Percentiles rank a stretch among this genome's conserved stretches.
Evolutionary conservation across 2,329 filamentous ascomycete species (phyloP).

Genomic region (Sarocladium strictum): DNA sequence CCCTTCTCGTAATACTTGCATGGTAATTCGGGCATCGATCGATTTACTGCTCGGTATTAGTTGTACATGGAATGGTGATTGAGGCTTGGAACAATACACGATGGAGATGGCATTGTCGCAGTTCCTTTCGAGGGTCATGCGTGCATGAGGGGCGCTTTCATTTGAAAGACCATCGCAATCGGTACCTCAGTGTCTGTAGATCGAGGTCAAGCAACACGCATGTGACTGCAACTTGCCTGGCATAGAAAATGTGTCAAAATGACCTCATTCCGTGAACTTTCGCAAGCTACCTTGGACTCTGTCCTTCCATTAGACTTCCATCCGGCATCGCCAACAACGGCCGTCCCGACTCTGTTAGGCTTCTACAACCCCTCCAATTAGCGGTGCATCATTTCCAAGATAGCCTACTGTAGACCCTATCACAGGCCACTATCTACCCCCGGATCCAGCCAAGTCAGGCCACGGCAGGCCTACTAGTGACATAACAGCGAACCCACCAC

Average conservation of each 20-base stretch:
- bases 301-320: background rate
- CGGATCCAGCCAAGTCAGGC: background rate
- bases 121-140: background rate
- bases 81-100: background rate
- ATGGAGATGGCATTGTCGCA: background rate
- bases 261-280: too few species aligned
- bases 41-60: too few species aligned
- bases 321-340: background rate
- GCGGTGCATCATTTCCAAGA: conserved; percentile 6
- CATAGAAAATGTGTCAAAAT: too few species aligned
- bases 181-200: too few species aligned
- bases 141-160: too few species aligned
- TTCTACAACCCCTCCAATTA: conserved; percentile 2
- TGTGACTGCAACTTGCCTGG: too few species aligned
- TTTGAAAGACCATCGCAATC: too few species aligned
- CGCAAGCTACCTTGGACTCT: too few species aligned
- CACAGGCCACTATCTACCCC: background rate
- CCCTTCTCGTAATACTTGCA: background rate
- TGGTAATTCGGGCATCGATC: too few species aligned
- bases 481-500: background rate
- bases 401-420: background rate
- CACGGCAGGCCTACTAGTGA: background rate
- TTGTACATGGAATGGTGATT: too few species aligned
- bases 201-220: too few species aligned
- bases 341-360: background rate